phyloP scores from a whole-genome alignment of 2,329 filamentous ascomycete genomes.

The Botrytis aclada region DNA sequence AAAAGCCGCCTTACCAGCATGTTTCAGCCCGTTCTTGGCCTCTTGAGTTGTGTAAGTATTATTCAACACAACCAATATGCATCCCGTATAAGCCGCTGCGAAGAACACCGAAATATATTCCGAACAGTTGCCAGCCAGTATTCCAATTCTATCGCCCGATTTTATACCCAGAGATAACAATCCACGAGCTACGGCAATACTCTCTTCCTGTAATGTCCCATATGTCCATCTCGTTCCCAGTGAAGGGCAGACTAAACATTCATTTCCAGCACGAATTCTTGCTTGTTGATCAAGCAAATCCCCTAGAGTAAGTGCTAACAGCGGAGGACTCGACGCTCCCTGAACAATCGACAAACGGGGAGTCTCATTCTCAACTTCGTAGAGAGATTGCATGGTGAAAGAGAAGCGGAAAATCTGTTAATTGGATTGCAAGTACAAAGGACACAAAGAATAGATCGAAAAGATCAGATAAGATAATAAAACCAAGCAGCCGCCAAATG shows the following conservation, averaged over 20 bases:
- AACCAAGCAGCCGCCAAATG: not conserved
- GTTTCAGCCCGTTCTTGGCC: slow-evolving; percentile 55
- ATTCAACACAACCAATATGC: slow-evolving; percentile 73
- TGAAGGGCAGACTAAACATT: slow-evolving; percentile 10
- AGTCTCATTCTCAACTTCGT: slow-evolving; percentile 10
- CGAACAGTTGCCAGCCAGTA: slow-evolving; percentile 28
- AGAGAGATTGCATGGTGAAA: slow-evolving; percentile 14
- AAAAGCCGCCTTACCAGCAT: slow-evolving; percentile 57
- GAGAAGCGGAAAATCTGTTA: not conserved
- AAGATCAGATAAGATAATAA: slow-evolving; percentile 21
- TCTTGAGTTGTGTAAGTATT: slow-evolving; percentile 77
- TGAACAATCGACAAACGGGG: slow-evolving; percentile 10
- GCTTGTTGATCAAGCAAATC: slow-evolving; percentile 16
- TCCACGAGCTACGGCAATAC: slow-evolving; percentile 50
- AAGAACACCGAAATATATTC: slow-evolving; percentile 35
- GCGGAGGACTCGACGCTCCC: slow-evolving; percentile 10
- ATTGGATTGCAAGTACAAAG: not conserved
- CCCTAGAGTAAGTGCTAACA: slow-evolving; percentile 14
- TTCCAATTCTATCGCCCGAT: slow-evolving; percentile 27
- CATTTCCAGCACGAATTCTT: not conserved
- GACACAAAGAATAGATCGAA: not conserved
- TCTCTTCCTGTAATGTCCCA: slow-evolving; percentile 1
- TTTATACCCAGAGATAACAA: slow-evolving; percentile 46
- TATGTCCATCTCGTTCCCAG: slow-evolving; percentile 16
- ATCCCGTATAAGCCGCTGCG: slow-evolving; percentile 47